Evolutionary conservation across 176 grass and related monocot genomes (phyloP).

Genomic region (Carex myosuroides): DNA sequence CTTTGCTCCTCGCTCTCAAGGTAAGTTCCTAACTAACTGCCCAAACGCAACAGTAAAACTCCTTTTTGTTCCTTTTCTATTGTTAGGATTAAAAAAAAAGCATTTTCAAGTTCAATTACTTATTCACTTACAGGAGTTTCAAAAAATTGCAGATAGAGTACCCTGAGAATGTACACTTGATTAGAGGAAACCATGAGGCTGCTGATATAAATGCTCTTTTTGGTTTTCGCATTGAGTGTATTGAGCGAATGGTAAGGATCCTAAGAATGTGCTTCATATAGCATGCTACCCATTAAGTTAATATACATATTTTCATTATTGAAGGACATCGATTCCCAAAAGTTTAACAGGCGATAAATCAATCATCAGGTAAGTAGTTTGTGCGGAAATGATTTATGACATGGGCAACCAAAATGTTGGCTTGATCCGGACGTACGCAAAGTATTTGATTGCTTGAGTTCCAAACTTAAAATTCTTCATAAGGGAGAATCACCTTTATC

Average conservation of each 20-base stretch:
- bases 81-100: not conserved
- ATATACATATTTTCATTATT: conserved; percentile 7
- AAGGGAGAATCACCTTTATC: not conserved
- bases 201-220: conserved; percentile 99
- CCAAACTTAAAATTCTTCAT: not conserved
- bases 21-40: conserved; percentile 35
- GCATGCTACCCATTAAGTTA: not conserved
- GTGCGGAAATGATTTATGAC: not conserved
- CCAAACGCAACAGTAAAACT: not conserved
- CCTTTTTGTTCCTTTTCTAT: not conserved
- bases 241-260: conserved; percentile 87
- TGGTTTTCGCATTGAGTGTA: conserved; percentile 92
- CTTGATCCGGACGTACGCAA: not conserved
- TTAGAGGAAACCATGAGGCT: conserved; percentile 98
- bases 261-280: not conserved
- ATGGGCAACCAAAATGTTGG: not conserved
- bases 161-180: conserved; percentile 83
- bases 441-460: not conserved
- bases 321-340: not conserved
- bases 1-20: conserved; percentile 94
- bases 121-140: conserved; percentile 21
- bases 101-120: not conserved
- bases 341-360: not conserved
- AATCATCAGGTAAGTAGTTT: not conserved
- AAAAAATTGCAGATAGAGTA: conserved; percentile 83